phyloP scores from a whole-genome alignment of 495 filamentous ascomycete genomes.

The Podospora pseudocomata region DNA sequence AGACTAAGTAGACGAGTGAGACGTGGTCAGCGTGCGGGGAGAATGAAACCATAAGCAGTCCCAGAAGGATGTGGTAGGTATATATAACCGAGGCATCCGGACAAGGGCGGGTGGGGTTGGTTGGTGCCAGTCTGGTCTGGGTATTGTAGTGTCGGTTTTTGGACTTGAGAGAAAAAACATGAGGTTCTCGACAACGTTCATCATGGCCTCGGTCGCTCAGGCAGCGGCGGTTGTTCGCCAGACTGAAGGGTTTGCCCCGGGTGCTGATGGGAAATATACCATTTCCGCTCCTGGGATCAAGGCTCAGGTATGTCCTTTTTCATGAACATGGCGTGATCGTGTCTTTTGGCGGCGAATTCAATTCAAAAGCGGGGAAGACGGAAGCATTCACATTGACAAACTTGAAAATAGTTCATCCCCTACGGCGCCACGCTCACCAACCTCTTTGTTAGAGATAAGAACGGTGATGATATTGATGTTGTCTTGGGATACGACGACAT shows the following conservation, averaged over 20 bases:
- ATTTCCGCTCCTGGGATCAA: slow-evolving; percentile 48
- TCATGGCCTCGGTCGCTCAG: slow-evolving; percentile 10
- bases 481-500: slow-evolving; percentile 52
- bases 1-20: background rate
- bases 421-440: slow-evolving; percentile 56
- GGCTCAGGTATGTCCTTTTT: slow-evolving; percentile 41
- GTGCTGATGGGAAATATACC: slow-evolving; percentile 44
- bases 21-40: background rate
- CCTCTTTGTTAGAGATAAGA: slow-evolving; percentile 54
- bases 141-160: background rate
- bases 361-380: background rate
- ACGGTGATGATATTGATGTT: slow-evolving; percentile 51
- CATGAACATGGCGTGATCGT: background rate
- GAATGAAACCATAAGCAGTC: background rate
- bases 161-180: slow-evolving; percentile 1
- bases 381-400: background rate
- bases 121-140: background rate
- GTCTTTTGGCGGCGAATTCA: background rate
- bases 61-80: background rate
- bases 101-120: background rate
- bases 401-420: slow-evolving; percentile 46
- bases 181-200: slow-evolving; percentile 11
- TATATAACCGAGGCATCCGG: slow-evolving; percentile 4
- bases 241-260: slow-evolving; percentile 21
- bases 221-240: slow-evolving; percentile 9